Base-by-base conservation (phyloP, 306 rosid species). In the Astragalus glycyphyllos region DNA sequence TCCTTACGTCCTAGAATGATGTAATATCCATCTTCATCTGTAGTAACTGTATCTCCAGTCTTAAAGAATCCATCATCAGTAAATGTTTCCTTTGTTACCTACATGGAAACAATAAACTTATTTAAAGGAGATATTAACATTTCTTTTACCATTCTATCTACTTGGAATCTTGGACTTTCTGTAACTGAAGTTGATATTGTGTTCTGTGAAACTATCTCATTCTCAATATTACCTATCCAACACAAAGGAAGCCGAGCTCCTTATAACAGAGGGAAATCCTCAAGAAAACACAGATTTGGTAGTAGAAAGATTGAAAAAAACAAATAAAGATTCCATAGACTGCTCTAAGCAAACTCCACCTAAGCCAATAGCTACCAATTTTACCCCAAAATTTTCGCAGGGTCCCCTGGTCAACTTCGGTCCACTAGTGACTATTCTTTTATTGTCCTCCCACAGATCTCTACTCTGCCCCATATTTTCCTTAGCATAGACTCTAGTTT, bases 1-100 rank as follows among this genome's bases (percentile, higher is more conserved):
- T 87, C 50, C 97, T 89, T 89, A 91, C 97, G 95, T 84, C 96
- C 97, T 75, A 91, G 60, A 77, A 91, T 94, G 82, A 89, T 70
- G 78, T 65, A 91, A 70, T 94, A 94, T 40, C 97, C 97, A 82
- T 91, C 96, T 67, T 83, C 80, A 67, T 94, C 96, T 61, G 76
- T 83, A 64, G 80, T 89, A 51, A 80, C 97, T 49, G 97, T 82
- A 78, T 94, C 97, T 63, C 99, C 99, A 5, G 99, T 94, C 80
- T 79, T 94, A 82, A 91, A 94, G 79, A 80, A 94, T 15, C 95
- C 96, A 56, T 82, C 96, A 34, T 85, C 84, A 46, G 82, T 86
- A 78, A 94, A 94, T 23, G 96, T 86, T 69, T 80, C 87, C 77
- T 82, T 89, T 0, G 99, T 94, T 42, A 80, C 83, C 99, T 94